Evolutionary conservation across 2,329 filamentous ascomycete species (phyloP).

Genomic region (Colletotrichum graminicola): DNA sequence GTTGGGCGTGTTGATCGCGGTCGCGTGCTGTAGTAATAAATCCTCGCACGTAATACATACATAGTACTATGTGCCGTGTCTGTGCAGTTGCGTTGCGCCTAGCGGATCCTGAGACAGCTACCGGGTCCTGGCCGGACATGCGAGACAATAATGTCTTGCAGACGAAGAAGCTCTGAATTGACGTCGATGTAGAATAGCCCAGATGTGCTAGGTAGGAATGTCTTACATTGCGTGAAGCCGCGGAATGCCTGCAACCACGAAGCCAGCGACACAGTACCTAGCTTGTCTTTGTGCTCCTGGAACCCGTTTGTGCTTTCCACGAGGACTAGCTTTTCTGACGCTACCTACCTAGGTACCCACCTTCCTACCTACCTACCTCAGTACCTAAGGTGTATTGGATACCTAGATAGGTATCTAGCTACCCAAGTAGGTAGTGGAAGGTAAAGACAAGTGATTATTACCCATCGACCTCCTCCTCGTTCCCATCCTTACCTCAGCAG

Average conservation of each 20-base stretch:
- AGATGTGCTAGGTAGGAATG: background rate
- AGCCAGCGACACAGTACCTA: background rate
- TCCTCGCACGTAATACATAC: background rate
- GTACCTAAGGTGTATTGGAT: no score
- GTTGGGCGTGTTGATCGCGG: constrained; percentile 3
- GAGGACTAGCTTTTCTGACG: background rate
- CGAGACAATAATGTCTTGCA: background rate
- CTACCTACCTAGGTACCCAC: background rate
- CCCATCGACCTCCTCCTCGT: no score
- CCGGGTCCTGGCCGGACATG: background rate
- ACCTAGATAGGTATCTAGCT: no score
- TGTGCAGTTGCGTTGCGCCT: background rate
- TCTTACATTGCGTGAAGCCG: background rate
- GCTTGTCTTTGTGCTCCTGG: constrained; percentile 6
- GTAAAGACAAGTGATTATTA: background rate
- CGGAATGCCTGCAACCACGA: background rate
- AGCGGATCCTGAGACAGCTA: background rate
- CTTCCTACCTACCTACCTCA: no score
- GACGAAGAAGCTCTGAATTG: background rate
- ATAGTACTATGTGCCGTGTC: background rate
- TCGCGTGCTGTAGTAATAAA: constrained; percentile 1
- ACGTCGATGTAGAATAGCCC: background rate
- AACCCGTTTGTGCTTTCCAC: constrained; percentile 13
- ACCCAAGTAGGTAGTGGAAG: background rate
- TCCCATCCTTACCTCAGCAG: background rate